These are phyloP conservation scores for Chaetomiaceae sp. DNA, from an alignment of 2,329 filamentous ascomycete genomes.

Conservation along the genomic window DNA sequence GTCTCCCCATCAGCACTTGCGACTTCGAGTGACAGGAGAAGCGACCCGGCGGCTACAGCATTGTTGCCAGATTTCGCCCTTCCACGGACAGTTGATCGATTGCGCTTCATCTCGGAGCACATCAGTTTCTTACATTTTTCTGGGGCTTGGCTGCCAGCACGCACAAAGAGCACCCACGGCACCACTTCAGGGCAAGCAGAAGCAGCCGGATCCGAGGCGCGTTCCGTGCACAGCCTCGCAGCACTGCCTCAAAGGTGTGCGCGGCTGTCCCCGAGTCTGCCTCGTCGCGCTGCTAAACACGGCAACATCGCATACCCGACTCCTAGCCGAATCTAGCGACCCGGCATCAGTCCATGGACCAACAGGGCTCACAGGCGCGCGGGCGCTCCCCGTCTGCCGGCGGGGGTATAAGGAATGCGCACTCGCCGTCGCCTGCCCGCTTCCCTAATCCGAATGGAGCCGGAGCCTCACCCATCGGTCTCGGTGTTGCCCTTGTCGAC, in stretches of 20 bases:
- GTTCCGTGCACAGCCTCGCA: constrained; percentile 38
- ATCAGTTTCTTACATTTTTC: background rate
- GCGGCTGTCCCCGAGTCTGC: no score
- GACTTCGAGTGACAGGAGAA: constrained; percentile 3
- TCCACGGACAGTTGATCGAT: no score
- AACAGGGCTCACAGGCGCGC: constrained; percentile 39
- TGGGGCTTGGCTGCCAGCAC: constrained; percentile 1
- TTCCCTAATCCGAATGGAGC: constrained; percentile 46
- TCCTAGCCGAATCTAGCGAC: constrained; percentile 8
- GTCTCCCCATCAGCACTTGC: constrained; percentile 6
- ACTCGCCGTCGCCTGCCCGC: constrained; percentile 55
- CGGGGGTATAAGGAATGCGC: constrained; percentile 57
- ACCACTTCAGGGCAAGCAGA: background rate
- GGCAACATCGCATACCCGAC: constrained; percentile 26
- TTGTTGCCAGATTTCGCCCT: no score
- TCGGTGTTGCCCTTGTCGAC: constrained; percentile 53
- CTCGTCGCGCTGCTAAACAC: constrained; percentile 35
- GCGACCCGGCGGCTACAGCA: constrained; percentile 8
- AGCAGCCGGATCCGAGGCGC: constrained; percentile 5
- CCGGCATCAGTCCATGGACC: constrained; percentile 41
- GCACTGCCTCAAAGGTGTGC: constrained; percentile 34
- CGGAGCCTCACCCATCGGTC: constrained; percentile 37
- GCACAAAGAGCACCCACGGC: background rate
- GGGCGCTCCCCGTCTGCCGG: constrained; percentile 49
- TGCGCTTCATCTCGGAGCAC: background rate